Conservation (phyloP, 1,139 yeast genomes). For the Candida buenavistaensis region DNA sequence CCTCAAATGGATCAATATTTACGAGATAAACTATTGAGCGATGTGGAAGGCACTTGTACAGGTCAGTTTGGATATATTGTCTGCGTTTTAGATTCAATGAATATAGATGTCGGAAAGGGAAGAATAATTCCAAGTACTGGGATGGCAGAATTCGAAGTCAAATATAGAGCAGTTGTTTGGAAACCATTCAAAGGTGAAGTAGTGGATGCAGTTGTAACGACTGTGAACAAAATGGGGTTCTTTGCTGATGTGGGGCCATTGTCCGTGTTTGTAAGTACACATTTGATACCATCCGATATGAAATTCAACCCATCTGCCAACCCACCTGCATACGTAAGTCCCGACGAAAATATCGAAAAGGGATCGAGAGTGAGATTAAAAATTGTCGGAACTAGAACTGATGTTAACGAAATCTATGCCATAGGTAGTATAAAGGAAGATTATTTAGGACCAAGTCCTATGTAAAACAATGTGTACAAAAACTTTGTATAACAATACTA, state of each 20-base stretch:
- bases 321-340: constrained; percentile 97
- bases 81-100: constrained; percentile 93
- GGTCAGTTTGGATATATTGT: constrained; percentile 98
- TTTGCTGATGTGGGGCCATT: constrained; percentile 98
- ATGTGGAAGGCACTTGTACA: constrained; percentile 98
- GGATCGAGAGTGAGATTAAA: constrained; percentile 92
- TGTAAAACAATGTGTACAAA: constrained; percentile 21
- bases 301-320: constrained; percentile 92
- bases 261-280: constrained; percentile 92
- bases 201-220: constrained; percentile 93
- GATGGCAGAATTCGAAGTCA: constrained; percentile 94
- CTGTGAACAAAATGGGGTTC: constrained; percentile 94
- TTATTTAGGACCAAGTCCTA: constrained; percentile 79
- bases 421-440: constrained; percentile 98
- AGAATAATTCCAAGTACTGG: constrained; percentile 87
- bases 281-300: constrained; percentile 93
- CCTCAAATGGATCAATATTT: constrained; percentile 96
- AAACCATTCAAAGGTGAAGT: constrained; percentile 98
- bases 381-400: constrained; percentile 96
- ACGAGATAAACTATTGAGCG: constrained; percentile 85
- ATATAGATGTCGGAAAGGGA: constrained; percentile 94
- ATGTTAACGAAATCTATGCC: constrained; percentile 95
- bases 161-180: constrained; percentile 96
- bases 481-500: constrained; percentile 1
- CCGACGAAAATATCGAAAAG: constrained; percentile 91